Base-by-base conservation (phyloP, 441 rosid species). In the Syzygium malaccense region DNA sequence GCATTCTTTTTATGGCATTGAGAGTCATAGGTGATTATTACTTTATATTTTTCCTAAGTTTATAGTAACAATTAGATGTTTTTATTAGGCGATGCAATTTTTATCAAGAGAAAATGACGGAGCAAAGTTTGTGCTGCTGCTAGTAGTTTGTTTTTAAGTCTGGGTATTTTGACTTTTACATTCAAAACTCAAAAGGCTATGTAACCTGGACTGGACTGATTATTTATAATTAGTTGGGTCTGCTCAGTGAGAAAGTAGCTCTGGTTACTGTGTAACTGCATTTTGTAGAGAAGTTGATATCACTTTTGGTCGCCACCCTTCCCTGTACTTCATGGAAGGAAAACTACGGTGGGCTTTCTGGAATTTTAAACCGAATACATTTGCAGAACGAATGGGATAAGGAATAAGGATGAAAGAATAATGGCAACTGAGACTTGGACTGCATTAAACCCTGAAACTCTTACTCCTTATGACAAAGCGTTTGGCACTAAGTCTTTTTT, bases 1-100 rank as follows among this genome's bases (percentile, higher is more conserved):
- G 95, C 98, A 98, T 91, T 95, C 98, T 37, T 98, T 98, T 92
- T 97, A 98, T 92, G 99, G 99, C 90, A 98, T 98, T 86, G 99
- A 98, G 92, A 98, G 99, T 92, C 99, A 98, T 91, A 95, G 99
- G 99, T 98, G 88, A 90, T 58, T 88, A 33, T 86, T 45, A 66
- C 49, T 57, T 45, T 85, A 56, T 41, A 66, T 87, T 80, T 64
- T 17, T 68, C 14, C n/a, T 30, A 53, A 62, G 86, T 86, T 87
- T 84, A 41, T 23, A 6, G 56, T 28, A 62, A 64, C 64, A 66
- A 33, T 28, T n/a, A 71, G 57, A 17, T 55, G 86, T 75, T 45
- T 32, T 8, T n/a, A 56, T 23, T 58, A 41, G 20, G 17, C 54
- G 10, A 23, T 37, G n/a, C 51, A 37, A 41, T 75, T 23, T 37